A percentile compares a stretch with the other conserved stretches of the same genome.
Conservation (phyloP, 1,139 yeast genomes). For the Suhomyces wounanorum region DNA sequence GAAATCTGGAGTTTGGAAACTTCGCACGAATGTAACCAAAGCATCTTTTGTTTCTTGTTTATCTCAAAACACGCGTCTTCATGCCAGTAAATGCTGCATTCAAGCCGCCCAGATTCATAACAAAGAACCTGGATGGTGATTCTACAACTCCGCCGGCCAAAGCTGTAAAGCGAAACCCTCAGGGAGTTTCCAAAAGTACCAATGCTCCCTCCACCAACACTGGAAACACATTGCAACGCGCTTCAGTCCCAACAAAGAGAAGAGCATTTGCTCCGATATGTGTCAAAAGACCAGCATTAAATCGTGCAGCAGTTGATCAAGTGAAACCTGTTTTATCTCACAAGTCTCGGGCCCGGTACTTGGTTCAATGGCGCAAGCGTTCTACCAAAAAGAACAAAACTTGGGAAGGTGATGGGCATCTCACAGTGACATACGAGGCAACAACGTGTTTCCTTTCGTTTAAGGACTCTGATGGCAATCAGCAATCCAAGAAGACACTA, state of each 20-base stretch:
- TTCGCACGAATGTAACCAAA: not conserved
- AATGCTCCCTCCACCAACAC: not conserved
- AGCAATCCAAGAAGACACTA: constrained; percentile 14
- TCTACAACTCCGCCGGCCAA: not conserved
- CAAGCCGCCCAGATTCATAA: constrained; percentile 5
- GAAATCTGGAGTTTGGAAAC: not conserved
- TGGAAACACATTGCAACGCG: not conserved
- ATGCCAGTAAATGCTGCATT: constrained; percentile 2
- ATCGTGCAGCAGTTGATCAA: not conserved
- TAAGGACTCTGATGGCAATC: constrained; percentile 17
- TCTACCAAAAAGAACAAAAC: constrained; percentile 80
- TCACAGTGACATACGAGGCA: constrained; percentile 22
- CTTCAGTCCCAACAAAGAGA: constrained; percentile 1
- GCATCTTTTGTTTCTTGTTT: not conserved
- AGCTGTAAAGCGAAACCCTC: not conserved
- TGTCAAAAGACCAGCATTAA: constrained; percentile 1
- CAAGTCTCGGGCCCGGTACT: constrained; percentile 20
- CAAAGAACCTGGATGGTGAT: not conserved
- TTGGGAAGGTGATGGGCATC: constrained; percentile 92
- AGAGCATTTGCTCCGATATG: not conserved
- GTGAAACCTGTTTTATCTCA: not conserved
- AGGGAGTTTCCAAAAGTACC: not conserved
- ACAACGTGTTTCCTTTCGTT: constrained; percentile 9
- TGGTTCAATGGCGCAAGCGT: constrained; percentile 69
- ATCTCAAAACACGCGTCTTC: not conserved